Conservation (phyloP, 768 basidiomycete species). For the Nidularia pulvinata region DNA sequence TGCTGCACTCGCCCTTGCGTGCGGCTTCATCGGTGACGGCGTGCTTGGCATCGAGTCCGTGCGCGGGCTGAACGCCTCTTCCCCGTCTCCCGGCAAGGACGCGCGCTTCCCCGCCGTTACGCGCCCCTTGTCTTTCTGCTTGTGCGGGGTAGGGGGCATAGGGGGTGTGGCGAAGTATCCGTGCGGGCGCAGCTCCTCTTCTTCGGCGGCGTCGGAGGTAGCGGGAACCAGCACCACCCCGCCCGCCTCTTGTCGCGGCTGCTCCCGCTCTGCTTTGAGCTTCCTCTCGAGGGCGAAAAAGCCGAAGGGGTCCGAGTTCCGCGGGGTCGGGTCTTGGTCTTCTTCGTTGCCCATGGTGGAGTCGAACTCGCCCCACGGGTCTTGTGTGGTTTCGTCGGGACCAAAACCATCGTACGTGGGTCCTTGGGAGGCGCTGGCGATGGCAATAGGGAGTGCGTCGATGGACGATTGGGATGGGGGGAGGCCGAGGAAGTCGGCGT, state of each 20-base stretch:
- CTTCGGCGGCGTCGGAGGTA: background rate
- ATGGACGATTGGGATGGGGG: slow-evolving; percentile 1
- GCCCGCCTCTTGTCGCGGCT: too few species aligned
- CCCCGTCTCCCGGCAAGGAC: background rate
- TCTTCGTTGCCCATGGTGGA: background rate
- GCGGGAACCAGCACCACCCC: background rate
- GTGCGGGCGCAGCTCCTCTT: background rate
- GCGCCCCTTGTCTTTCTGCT: background rate
- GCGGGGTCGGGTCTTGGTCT: slow-evolving; percentile 4
- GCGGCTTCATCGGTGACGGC: background rate
- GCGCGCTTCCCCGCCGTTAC: too few species aligned
- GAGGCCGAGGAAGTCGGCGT: slow-evolving; percentile 6
- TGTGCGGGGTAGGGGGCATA: background rate
- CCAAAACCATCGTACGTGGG: background rate
- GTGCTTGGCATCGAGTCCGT: background rate
- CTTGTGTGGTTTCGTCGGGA: background rate
- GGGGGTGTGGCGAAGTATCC: background rate
- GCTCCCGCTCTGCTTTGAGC: slow-evolving; percentile 39
- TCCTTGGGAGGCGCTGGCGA: background rate
- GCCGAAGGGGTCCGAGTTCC: slow-evolving; percentile 53
- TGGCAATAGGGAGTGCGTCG: background rate
- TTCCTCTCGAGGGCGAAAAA: slow-evolving; percentile 54
- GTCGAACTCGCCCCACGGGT: slow-evolving; percentile 20
- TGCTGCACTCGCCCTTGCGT: background rate
- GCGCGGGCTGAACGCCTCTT: background rate